These are phyloP conservation scores for Stygiomarasmius scandens DNA, from an alignment of 1,284 basidiomycete species.

Conservation along the genomic window DNA sequence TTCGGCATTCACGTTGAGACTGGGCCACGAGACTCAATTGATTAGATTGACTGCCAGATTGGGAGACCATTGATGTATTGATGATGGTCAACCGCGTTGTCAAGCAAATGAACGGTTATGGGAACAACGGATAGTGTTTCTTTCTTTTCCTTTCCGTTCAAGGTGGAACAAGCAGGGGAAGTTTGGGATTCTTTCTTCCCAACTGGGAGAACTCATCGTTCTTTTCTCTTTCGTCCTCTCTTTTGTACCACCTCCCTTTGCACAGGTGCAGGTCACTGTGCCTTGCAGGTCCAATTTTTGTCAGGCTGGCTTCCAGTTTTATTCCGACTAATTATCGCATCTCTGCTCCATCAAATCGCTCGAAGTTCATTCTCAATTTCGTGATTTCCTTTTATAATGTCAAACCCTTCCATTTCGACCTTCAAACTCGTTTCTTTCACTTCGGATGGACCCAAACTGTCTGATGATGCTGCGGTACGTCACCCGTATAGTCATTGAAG, in stretches of 20 bases:
- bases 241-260: constrained; percentile 3
- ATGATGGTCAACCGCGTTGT: constrained; percentile 6
- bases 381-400: neutral
- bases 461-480: constrained; percentile 36
- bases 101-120: constrained; percentile 1
- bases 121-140: neutral
- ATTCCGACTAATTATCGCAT: neutral
- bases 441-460: constrained; percentile 17
- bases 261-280: constrained; percentile 8
- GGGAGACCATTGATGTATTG: neutral
- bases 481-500: neutral
- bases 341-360: neutral
- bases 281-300: neutral
- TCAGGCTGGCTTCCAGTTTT: neutral
- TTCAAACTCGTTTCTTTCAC: neutral
- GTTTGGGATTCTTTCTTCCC: neutral
- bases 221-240: constrained; percentile 1
- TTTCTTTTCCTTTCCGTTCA: constrained; percentile 3
- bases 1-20: too few species aligned
- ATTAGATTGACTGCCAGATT: neutral
- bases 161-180: neutral
- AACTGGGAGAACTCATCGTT: constrained; percentile 1
- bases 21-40: neutral
- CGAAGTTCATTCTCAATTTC: neutral
- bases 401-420: neutral